These are phyloP conservation scores for Podospora conica DNA, from an alignment of 495 filamentous ascomycete genomes.

Conservation along the genomic window DNA sequence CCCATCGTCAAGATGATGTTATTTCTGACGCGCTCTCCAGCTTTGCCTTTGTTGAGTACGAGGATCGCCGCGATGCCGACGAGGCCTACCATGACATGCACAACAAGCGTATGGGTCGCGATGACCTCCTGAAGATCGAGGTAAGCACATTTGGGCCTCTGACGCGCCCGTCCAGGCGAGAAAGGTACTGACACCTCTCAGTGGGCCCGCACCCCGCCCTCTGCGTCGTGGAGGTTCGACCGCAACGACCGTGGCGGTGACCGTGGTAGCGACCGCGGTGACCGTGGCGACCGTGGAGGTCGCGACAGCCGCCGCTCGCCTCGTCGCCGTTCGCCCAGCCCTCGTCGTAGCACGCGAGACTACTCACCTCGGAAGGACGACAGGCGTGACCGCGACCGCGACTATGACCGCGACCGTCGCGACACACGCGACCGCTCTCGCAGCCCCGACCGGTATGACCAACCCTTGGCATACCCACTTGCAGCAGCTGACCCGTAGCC, in stretches of 20 bases:
- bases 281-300: slow-evolving; percentile 39
- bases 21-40: slow-evolving; percentile 38
- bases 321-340: slow-evolving; percentile 74
- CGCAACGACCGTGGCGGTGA: slow-evolving; percentile 29
- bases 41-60: slow-evolving; percentile 99
- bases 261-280: slow-evolving; percentile 15
- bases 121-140: slow-evolving; percentile 97
- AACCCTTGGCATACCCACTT: slow-evolving; percentile 30
- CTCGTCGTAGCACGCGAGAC: slow-evolving; percentile 69
- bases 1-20: not conserved
- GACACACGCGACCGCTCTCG: slow-evolving; percentile 68
- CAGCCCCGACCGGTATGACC: slow-evolving; percentile 62
- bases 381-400: slow-evolving; percentile 72
- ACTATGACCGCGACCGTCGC: slow-evolving; percentile 70
- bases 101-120: slow-evolving; percentile 94
- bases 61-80: slow-evolving; percentile 97
- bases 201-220: slow-evolving; percentile 98
- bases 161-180: not conserved
- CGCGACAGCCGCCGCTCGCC: slow-evolving; percentile 56
- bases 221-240: slow-evolving; percentile 97
- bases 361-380: slow-evolving; percentile 91
- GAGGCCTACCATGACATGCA: slow-evolving; percentile 99
- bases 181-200: slow-evolving; percentile 34
- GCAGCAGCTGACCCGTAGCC: not conserved
- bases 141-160: slow-evolving; percentile 42